phyloP scores from a whole-genome alignment of 768 basidiomycete genomes.

The Psilocybe cubensis region DNA sequence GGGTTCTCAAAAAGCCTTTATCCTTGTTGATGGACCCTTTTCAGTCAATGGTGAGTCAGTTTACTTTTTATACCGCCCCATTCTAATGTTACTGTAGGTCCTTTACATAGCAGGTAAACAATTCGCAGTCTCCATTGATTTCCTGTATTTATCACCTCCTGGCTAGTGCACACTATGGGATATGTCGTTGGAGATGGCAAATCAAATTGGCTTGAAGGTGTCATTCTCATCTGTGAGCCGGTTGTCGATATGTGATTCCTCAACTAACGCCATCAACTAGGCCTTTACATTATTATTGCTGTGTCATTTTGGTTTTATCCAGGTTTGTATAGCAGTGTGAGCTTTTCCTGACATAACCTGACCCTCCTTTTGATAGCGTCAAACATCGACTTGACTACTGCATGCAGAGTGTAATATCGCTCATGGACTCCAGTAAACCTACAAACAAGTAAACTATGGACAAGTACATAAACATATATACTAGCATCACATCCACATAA shows the following conservation, averaged over 20 bases:
- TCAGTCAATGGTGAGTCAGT: slow-evolving; percentile 57
- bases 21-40: slow-evolving; percentile 88
- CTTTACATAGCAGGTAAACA: slow-evolving; percentile 51
- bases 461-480: not conserved
- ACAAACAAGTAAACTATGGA: not conserved
- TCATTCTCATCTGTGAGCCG: slow-evolving; percentile 69
- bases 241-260: not conserved
- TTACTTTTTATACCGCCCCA: slow-evolving; percentile 2
- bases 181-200: slow-evolving; percentile 86
- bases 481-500: not conserved
- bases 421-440: not conserved
- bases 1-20: slow-evolving; percentile 80
- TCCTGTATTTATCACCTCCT: not conserved
- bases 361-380: not conserved
- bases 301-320: slow-evolving; percentile 76
- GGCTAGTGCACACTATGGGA: slow-evolving; percentile 77
- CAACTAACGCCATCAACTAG: slow-evolving; percentile 21
- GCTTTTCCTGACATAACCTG: not conserved
- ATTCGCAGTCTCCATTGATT: not conserved
- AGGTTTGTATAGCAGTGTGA: slow-evolving; percentile 29
- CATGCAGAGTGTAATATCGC: not conserved
- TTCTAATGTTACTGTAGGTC: slow-evolving; percentile 27
- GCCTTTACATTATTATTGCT: slow-evolving; percentile 73
- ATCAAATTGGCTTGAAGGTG: slow-evolving; percentile 91
- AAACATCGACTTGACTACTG: slow-evolving; percentile 1